Percentiles rank a stretch among this genome's conserved stretches.
phyloP scores from a whole-genome alignment of 106 monocot species.

The Dendrobium officinale region DNA sequence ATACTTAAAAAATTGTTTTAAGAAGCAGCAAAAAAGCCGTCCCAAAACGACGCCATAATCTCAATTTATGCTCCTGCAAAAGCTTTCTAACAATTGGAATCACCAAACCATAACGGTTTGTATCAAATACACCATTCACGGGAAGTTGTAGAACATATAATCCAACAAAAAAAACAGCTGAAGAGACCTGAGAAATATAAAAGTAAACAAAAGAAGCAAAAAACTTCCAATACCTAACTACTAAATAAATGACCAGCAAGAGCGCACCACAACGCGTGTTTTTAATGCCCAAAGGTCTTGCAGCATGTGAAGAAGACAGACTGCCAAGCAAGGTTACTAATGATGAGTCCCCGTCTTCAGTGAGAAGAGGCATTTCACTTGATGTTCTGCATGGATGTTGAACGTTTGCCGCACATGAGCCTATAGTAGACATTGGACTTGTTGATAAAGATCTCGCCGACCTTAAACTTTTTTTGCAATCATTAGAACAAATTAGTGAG shows the following conservation, averaged over 20 bases:
- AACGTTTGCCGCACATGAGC: conserved; percentile 28
- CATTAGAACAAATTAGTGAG: background rate
- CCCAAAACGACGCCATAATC: background rate
- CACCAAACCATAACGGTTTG: conserved; percentile 32
- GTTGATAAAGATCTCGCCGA: conserved; percentile 76
- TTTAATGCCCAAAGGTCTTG: conserved; percentile 21
- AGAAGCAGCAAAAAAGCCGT: too few relatives aligned
- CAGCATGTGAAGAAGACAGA: conserved; percentile 14
- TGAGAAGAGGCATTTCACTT: conserved; percentile 11
- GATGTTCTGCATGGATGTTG: conserved; percentile 18
- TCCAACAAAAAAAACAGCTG: conserved; percentile 28
- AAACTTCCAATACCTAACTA: background rate
- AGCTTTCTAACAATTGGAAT: conserved; percentile 56
- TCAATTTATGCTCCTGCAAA: conserved; percentile 34
- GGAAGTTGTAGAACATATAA: conserved; percentile 18
- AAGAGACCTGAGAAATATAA: conserved; percentile 37
- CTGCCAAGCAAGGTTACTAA: conserved; percentile 37
- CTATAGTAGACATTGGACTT: conserved; percentile 52
- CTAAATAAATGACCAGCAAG: background rate
- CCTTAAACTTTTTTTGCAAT: conserved; percentile 30
- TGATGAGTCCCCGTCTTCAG: conserved; percentile 11
- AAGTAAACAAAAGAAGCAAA: background rate
- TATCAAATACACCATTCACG: background rate
- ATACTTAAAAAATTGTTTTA: too few relatives aligned
- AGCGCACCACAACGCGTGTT: conserved; percentile 57